Conservation (phyloP, 805 yeast genomes). For the Blastobotrys americana region DNA sequence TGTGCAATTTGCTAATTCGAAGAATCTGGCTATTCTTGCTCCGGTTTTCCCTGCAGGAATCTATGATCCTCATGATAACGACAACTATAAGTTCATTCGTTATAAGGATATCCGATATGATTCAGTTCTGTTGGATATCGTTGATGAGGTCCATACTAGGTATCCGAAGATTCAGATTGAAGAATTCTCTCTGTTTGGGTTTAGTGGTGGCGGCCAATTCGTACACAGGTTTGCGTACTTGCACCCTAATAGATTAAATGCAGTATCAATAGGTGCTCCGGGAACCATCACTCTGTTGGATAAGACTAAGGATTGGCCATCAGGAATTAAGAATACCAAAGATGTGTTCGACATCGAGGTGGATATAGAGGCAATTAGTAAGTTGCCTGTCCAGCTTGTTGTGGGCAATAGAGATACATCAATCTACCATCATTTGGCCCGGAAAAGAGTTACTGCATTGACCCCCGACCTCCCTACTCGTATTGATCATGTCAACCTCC, state of each 20-base stretch:
- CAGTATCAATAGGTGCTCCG: slow-evolving; percentile 12
- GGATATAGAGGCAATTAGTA: too few relatives aligned
- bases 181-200: slow-evolving; percentile 9
- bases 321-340: too few relatives aligned
- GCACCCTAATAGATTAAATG: slow-evolving; percentile 10
- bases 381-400: too few relatives aligned
- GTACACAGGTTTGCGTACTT: slow-evolving; percentile 10
- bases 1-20: slow-evolving; percentile 11
- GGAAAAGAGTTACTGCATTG: too few relatives aligned
- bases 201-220: slow-evolving; percentile 14
- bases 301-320: too few relatives aligned
- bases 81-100: slow-evolving; percentile 11
- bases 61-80: slow-evolving; percentile 4
- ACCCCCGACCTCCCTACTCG: too few relatives aligned
- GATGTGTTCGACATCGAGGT: too few relatives aligned
- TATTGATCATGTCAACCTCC: too few relatives aligned
- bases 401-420: too few relatives aligned
- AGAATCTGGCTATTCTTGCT: slow-evolving; percentile 8
- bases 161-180: slow-evolving; percentile 5
- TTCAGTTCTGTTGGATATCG: slow-evolving; percentile 6
- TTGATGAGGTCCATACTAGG: slow-evolving; percentile 4
- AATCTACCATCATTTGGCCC: too few relatives aligned
- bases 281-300: slow-evolving; percentile 10
- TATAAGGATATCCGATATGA: slow-evolving; percentile 8
- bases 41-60: slow-evolving; percentile 13